Evolutionary conservation across 768 basidiomycete species (phyloP), one percentile per base, ranked within the genome.

Genomic region (Lactifluus rugatus): DNA sequence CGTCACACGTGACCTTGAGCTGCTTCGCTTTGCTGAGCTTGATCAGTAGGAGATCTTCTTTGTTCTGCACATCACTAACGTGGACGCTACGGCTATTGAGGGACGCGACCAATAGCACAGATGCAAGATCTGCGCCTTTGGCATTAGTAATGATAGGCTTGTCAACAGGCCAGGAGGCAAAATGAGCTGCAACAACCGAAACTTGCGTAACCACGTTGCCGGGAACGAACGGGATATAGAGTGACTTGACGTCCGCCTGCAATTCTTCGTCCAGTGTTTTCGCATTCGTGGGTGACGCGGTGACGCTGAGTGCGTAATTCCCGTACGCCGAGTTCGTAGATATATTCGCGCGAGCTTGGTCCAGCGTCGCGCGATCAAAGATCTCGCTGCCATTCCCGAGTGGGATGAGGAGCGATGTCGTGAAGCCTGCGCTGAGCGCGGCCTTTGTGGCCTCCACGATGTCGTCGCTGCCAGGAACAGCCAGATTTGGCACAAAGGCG

Each of bases 61-160:
- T 79, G 61, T 78, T 87, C 61, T 84, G 84, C 32, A 98, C 90
- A 65, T 94, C 89, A 9, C 90, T 90, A 63, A 98, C 80, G 70
- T 99, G 96, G 10, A 98, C 81, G 63, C 81, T 84, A 60, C 93
- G 84, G 66, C 79, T 84, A 71, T 98, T 86, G 46, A 99, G 81
- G 65, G 90, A 94, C n/a, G 95, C 93, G 48, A 98, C 74, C 26
- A 99, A 79, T 32, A 99, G 81, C 37, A 97, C 81, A 0, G 95
- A 96, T 1, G 96, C 95, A 11, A 98, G 81, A 63, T 93, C 88
- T 2, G 93, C 86, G 13, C 90, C 87, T 68, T 87, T 86, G 21
- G 96, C 95, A 68, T 98, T 87, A 3, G 95, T 93, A 54, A 97
- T 77, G 67, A 99, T 90, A n/a, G 86, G 86, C 74, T 93, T 95